A percentile compares a stretch with the other conserved stretches of the same genome.
These are phyloP conservation scores for Aureobasidium sp. DNA, from an alignment of 2,329 filamentous ascomycete genomes.

Conservation along the genomic window DNA sequence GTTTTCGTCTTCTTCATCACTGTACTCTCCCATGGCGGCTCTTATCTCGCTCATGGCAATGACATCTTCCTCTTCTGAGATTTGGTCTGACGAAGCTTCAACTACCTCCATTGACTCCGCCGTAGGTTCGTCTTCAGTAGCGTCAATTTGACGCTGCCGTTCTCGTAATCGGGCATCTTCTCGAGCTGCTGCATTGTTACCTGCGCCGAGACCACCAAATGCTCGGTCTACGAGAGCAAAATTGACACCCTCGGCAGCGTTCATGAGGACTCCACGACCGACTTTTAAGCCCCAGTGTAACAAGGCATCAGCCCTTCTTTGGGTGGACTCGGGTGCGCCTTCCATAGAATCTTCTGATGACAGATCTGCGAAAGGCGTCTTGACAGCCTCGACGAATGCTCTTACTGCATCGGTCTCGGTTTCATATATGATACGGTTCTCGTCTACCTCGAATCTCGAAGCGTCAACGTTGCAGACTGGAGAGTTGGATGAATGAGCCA, in stretches of 20 bases:
- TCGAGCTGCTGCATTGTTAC: slow-evolving; percentile 32
- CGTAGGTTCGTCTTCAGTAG: slow-evolving; percentile 31
- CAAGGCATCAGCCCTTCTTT: slow-evolving; percentile 39
- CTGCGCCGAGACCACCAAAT: slow-evolving; percentile 52
- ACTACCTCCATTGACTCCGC: slow-evolving; percentile 34
- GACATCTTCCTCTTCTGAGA: slow-evolving; percentile 13
- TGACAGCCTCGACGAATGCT: slow-evolving; percentile 49
- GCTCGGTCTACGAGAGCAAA: slow-evolving; percentile 53
- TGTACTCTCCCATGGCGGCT: slow-evolving; percentile 20
- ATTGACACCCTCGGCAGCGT: slow-evolving; percentile 48
- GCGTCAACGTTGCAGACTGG: slow-evolving; percentile 51
- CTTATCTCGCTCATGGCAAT: slow-evolving; percentile 13
- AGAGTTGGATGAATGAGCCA: slow-evolving; percentile 44
- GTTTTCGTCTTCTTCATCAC: slow-evolving; percentile 15
- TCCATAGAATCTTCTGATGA: slow-evolving; percentile 29
- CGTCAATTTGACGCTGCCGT: slow-evolving; percentile 42
- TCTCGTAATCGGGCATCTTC: slow-evolving; percentile 35
- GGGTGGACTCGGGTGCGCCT: slow-evolving; percentile 21
- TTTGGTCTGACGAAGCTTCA: slow-evolving; percentile 23
- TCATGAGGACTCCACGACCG: slow-evolving; percentile 52
- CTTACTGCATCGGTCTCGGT: slow-evolving; percentile 50
- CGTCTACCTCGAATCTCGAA: slow-evolving; percentile 52
- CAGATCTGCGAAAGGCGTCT: slow-evolving; percentile 46
- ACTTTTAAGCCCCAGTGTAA: slow-evolving; percentile 55
- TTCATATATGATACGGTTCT: slow-evolving; percentile 44